These are phyloP conservation scores for Mycena epipterygia DNA, from an alignment of 768 basidiomycete species.

Conservation along the genomic window DNA sequence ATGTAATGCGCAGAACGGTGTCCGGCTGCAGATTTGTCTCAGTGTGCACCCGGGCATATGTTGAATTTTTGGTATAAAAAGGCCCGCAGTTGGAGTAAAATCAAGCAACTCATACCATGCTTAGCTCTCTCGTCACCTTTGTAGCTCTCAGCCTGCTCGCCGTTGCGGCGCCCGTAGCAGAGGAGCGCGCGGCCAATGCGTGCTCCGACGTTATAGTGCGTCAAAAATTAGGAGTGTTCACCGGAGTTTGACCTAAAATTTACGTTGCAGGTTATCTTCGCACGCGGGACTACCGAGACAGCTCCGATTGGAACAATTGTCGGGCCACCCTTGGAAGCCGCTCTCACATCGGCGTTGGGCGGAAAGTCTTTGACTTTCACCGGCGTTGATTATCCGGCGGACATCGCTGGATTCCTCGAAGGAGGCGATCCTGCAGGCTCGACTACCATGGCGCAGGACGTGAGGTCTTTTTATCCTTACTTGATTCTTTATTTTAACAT, in stretches of 20 bases:
- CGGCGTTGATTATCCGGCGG: constrained; percentile 54
- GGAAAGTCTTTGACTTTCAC: constrained; percentile 48
- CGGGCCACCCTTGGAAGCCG: constrained; percentile 52
- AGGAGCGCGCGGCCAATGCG: constrained; percentile 2
- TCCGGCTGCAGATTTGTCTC: no score
- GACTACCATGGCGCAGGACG: constrained; percentile 50
- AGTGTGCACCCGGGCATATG: background rate
- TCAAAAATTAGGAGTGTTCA: background rate
- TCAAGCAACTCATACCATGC: background rate
- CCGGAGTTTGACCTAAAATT: constrained; percentile 45
- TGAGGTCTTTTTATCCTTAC: constrained; percentile 35
- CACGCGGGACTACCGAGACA: no score
- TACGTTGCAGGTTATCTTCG: constrained; percentile 54
- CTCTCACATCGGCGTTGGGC: constrained; percentile 45
- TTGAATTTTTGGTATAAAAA: background rate
- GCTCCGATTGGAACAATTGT: constrained; percentile 52
- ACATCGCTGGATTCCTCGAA: constrained; percentile 50
- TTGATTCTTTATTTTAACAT: constrained; percentile 27
- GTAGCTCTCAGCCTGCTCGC: background rate
- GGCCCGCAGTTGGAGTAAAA: background rate
- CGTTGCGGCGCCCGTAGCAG: constrained; percentile 7
- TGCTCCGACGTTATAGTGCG: constrained; percentile 19
- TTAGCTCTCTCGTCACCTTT: constrained; percentile 12
- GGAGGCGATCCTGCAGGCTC: constrained; percentile 53
- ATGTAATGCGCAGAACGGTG: no score